phyloP scores from a whole-genome alignment of 2,329 filamentous ascomycete genomes.

The Plenodomus tracheiphilus region DNA sequence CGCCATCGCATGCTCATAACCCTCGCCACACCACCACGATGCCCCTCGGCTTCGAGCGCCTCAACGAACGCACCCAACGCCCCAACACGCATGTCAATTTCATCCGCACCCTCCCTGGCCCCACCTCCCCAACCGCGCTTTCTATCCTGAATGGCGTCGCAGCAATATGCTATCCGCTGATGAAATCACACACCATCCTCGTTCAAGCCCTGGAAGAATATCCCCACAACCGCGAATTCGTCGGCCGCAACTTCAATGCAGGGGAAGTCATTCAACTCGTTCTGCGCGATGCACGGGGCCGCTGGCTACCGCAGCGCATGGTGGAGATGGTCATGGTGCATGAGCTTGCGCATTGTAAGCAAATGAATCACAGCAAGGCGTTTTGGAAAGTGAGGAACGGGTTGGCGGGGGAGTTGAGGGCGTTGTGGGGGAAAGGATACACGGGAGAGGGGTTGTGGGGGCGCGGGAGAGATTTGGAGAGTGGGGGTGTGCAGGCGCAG shows the following conservation, averaged over 20 bases:
- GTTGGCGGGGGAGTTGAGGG: constrained; percentile 72
- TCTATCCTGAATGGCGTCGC: constrained; percentile 45
- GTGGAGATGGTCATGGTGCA: constrained; percentile 98
- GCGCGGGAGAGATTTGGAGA: constrained; percentile 64
- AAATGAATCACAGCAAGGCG: constrained; percentile 84
- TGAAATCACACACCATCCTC: constrained; percentile 51
- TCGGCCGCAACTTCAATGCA: constrained; percentile 87
- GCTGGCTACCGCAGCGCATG: constrained; percentile 79
- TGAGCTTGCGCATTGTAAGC: constrained; percentile 82
- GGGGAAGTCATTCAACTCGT: constrained; percentile 87
- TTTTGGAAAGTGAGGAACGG: constrained; percentile 81
- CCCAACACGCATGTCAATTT: constrained; percentile 82
- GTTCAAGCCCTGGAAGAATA: constrained; percentile 73
- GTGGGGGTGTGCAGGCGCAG: constrained; percentile 35
- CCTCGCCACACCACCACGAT: constrained; percentile 50
- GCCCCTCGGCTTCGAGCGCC: constrained; percentile 76
- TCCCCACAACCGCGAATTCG: constrained; percentile 78
- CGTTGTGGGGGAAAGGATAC: constrained; percentile 70
- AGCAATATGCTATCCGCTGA: constrained; percentile 73
- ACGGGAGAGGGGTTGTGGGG: constrained; percentile 86
- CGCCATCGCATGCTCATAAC: neutral
- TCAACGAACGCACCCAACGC: constrained; percentile 74
- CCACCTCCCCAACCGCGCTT: constrained; percentile 39
- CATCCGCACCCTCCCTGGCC: constrained; percentile 75
- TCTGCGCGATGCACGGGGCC: constrained; percentile 65